Evolutionary conservation across 1,139 yeast species (phyloP).

Genomic region (Hemisphaericaspora subhashii): DNA sequence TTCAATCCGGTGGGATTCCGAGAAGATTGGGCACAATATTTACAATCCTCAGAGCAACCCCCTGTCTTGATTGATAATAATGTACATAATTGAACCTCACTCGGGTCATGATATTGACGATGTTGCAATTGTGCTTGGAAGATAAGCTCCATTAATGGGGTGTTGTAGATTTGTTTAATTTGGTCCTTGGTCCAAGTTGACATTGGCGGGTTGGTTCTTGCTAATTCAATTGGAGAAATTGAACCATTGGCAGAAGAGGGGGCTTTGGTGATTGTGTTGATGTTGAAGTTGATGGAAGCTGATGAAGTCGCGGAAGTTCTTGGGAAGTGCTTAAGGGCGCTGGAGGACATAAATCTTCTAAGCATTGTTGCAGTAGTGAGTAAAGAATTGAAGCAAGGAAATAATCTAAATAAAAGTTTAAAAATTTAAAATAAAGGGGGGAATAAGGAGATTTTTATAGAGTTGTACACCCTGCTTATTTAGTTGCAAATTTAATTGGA

Average conservation of each 20-base stretch:
- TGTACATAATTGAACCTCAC: constrained; percentile 74
- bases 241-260: background rate
- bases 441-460: too few species aligned
- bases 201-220: constrained; percentile 30
- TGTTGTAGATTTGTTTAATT: constrained; percentile 56
- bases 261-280: constrained; percentile 2
- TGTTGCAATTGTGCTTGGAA: constrained; percentile 66
- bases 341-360: constrained; percentile 2
- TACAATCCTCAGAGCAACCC: constrained; percentile 81
- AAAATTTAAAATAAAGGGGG: background rate
- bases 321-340: background rate
- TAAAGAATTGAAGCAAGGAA: too few species aligned
- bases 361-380: background rate
- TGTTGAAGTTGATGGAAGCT: constrained; percentile 4
- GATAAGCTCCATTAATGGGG: constrained; percentile 66
- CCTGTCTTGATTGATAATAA: constrained; percentile 74
- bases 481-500: constrained; percentile 2
- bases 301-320: background rate
- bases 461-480: constrained; percentile 2
- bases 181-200: constrained; percentile 63
- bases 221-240: constrained; percentile 10
- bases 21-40: constrained; percentile 76
- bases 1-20: constrained; percentile 67
- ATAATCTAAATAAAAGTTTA: too few species aligned
- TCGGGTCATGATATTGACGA: constrained; percentile 64